Base-by-base conservation (phyloP, 306 rosid species). In the Parietaria judaica region DNA sequence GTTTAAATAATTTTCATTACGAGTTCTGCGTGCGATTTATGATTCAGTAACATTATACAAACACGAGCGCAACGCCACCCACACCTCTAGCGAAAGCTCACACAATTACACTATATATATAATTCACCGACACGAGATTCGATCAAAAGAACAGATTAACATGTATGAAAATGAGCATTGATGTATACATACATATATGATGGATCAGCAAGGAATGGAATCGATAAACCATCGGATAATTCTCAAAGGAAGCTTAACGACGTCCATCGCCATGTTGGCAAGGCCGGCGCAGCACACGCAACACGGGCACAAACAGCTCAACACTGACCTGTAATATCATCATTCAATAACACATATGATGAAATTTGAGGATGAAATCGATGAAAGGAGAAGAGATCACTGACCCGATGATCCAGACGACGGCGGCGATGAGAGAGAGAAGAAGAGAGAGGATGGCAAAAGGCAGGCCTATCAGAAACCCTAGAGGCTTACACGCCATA, bases 231-330 rank as follows among this genome's bases (percentile, higher is more conserved):
- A 79, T 8, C 48, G 51, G 2, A 79, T 39, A 11, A 75, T 37
- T 11, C 61, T 10, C 14, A 75, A 41, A 34, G 84, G 80, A 72
- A 79, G 70, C 68, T 71, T 64, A 51, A 71, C 39, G 4, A 75
- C 62, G 66, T 54, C 48, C 52, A 75, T 35, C 7, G 80, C 70
- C 8, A 67, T 54, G 54, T 75, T 64, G 38, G 72, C 63, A 12
- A 79, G 37, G 10, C 61, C 64, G 5, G 65, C 68, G 11, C 60
- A 75, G 59, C 84, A 79, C 14, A 62, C 3, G 35, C 72, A 75
- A 64, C 78, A 72, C 38, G 80, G 84, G 66, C 84, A 79, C 70
- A 79, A 10, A 54, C 75, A 79, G 59, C 78, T 75, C 72, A 79
- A 65, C 50, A 57, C 23, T 3, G 75, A 71, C 72, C 78, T 79